Evolutionary conservation across 768 basidiomycete species (phyloP), one percentile per base, ranked within the genome.

Genomic region (Hortiboletus flavorubellus): DNA sequence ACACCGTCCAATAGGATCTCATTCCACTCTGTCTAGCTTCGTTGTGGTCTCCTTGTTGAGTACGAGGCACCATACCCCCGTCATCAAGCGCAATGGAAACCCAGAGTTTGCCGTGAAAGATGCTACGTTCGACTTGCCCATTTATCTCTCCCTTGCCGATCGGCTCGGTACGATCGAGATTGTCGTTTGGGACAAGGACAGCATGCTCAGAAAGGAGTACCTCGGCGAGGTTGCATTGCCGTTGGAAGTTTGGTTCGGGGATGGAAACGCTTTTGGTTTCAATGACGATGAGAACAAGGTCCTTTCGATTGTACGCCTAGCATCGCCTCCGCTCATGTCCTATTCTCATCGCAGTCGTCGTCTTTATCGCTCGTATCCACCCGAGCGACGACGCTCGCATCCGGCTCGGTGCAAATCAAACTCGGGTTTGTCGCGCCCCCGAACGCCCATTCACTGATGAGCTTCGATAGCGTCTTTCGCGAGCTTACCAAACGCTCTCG

Each of bases 131-230:
- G 91, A 96, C 55, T 92, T 95, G 62, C 89, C 93, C 0, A 78
- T 97, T 16, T 91, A 89, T 61, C 77, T 88, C 16, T 88, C 86
- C 15, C 78, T 89, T 29, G 85, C 86, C 1, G 87, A 89, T 61
- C 76, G 77, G 43, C 78, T 91, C 5, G 87, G 89, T 34, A 83
- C 80, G 2, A 63, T 98, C 41, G 94, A 98, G 71, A 75, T 93
- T 34, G 86, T 97, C 12, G 79, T 94, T 0, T 99, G 96, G 95
- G 94, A 95, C 72, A 93, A 88, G 75, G 95, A 98, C 71, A 76
- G 91, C 60, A 69, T 93, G 64, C 54, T 74, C 53, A 82, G 79
- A 64, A 97, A 94, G 74, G 96, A 98, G 43, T 99, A 97, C 68
- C 79, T 99, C 15, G 97, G 97, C 15, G 96, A 99, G 71, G 80